Conservation (phyloP, 2,329 filamentous ascomycete species). For the Cordyceps javanica region DNA sequence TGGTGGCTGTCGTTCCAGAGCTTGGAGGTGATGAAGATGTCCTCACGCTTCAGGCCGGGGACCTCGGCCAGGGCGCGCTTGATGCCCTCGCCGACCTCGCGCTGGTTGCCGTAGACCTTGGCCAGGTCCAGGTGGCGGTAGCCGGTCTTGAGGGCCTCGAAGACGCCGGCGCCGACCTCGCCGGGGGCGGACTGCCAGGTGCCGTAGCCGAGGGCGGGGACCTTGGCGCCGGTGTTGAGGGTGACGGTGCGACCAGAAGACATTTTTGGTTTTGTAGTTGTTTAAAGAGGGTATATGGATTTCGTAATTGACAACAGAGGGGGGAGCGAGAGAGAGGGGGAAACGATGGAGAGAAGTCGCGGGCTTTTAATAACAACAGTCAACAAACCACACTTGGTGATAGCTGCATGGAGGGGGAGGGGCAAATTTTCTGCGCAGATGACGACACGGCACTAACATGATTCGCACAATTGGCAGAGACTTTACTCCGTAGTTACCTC, state of each 20-base stretch:
- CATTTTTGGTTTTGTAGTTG: slow-evolving; percentile 34
- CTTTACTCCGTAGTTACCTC: too few relatives aligned
- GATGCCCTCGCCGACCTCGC: slow-evolving; percentile 51
- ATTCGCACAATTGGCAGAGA: background rate
- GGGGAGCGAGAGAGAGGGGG: background rate
- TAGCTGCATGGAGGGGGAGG: slow-evolving; percentile 11
- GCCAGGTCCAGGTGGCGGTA: slow-evolving; percentile 56
- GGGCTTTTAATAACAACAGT: background rate
- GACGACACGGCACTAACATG: slow-evolving; percentile 2
- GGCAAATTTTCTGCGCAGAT: slow-evolving; percentile 7
- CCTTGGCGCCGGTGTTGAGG: slow-evolving; percentile 55
- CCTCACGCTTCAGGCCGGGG: slow-evolving; percentile 45
- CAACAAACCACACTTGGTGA: background rate
- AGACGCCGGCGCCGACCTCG: slow-evolving; percentile 59
- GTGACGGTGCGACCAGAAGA: slow-evolving; percentile 48
- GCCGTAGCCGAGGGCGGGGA: slow-evolving; percentile 47
- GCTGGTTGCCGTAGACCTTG: slow-evolving; percentile 59
- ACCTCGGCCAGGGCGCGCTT: slow-evolving; percentile 39
- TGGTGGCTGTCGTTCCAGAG: slow-evolving; percentile 55
- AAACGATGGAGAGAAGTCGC: background rate
- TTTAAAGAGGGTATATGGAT: background rate
- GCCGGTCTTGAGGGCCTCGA: slow-evolving; percentile 54
- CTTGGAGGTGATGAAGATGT: slow-evolving; percentile 63
- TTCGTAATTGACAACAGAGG: background rate
- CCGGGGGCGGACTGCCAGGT: slow-evolving; percentile 64